Evolutionary conservation across 1,284 basidiomycete genomes (phyloP).

Genomic region (Trichosporon sp.): DNA sequence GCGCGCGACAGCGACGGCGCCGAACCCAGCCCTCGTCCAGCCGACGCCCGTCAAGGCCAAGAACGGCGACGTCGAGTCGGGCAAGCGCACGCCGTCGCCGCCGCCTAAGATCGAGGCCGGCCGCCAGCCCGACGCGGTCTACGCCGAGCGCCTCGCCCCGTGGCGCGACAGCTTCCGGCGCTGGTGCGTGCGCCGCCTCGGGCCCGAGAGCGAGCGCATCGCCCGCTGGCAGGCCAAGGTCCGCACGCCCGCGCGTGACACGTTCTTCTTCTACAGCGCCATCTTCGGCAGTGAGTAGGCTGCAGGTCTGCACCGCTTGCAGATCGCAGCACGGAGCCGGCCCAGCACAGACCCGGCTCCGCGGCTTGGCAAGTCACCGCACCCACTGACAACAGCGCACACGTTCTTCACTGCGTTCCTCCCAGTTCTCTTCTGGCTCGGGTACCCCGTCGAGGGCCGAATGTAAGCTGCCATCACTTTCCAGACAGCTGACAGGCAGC

Average conservation of each 20-base stretch:
- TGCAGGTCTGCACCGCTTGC: neutral
- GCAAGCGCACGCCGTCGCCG: neutral
- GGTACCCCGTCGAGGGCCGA: conserved; percentile 62
- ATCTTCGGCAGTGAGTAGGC: conserved; percentile 62
- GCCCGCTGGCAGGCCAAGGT: conserved; percentile 64
- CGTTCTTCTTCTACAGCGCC: conserved; percentile 86
- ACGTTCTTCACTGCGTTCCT: conserved; percentile 91
- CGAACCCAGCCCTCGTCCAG: neutral
- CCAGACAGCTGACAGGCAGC: conserved; percentile 46
- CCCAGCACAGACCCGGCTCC: neutral
- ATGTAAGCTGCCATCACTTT: conserved; percentile 58
- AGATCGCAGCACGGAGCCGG: neutral
- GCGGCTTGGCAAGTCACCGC: neutral
- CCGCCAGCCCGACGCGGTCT: conserved; percentile 55
- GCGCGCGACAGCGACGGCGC: neutral
- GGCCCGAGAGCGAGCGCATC: conserved; percentile 63
- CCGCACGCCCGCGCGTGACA: conserved; percentile 69
- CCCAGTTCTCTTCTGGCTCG: conserved; percentile 84
- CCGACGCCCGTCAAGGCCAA: neutral
- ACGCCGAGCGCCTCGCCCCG: conserved; percentile 59
- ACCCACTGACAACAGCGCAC: conserved; percentile 56
- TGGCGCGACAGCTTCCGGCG: conserved; percentile 67
- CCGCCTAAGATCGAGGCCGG: conserved; percentile 32
- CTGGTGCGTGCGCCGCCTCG: conserved; percentile 59
- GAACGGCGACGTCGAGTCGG: neutral